Evolutionary conservation across 257 asterid genomes (phyloP).

Genomic region (Gentiana straminea): DNA sequence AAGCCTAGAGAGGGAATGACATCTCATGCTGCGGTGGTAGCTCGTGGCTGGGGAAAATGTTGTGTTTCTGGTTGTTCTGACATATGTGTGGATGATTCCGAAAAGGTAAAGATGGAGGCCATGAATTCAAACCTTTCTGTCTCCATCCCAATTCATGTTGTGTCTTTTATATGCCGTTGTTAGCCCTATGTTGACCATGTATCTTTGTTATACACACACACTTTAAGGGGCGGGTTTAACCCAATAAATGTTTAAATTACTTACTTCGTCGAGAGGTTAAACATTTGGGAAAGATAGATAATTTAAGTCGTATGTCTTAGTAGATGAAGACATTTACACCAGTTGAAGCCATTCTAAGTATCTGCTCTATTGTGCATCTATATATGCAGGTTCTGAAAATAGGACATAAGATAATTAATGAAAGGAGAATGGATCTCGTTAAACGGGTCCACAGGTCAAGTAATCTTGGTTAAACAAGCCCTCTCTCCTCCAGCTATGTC

Average conservation of each 20-base stretch:
- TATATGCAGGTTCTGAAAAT: constrained; percentile 34
- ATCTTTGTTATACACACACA: too few relatives aligned
- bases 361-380: too few relatives aligned
- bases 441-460: constrained; percentile 88
- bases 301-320: too few relatives aligned
- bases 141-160: too few relatives aligned
- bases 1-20: constrained; percentile 98
- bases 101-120: constrained; percentile 32
- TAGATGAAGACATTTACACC: too few relatives aligned
- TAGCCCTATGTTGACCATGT: too few relatives aligned
- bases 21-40: constrained; percentile 96
- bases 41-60: constrained; percentile 99
- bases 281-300: too few relatives aligned
- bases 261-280: too few relatives aligned
- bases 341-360: too few relatives aligned
- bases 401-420: constrained; percentile 36
- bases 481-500: constrained; percentile 76
- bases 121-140: background rate
- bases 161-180: too few relatives aligned
- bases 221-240: too few relatives aligned
- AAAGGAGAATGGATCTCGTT: constrained; percentile 84
- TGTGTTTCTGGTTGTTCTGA: constrained; percentile 87
- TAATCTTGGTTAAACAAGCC: constrained; percentile 65
- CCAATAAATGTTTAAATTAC: too few relatives aligned
- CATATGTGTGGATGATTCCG: constrained; percentile 64